A percentile compares a stretch with the other conserved stretches of the same genome.
phyloP scores from a whole-genome alignment of 257 asterid species.

The Cynanchum wilfordii region DNA sequence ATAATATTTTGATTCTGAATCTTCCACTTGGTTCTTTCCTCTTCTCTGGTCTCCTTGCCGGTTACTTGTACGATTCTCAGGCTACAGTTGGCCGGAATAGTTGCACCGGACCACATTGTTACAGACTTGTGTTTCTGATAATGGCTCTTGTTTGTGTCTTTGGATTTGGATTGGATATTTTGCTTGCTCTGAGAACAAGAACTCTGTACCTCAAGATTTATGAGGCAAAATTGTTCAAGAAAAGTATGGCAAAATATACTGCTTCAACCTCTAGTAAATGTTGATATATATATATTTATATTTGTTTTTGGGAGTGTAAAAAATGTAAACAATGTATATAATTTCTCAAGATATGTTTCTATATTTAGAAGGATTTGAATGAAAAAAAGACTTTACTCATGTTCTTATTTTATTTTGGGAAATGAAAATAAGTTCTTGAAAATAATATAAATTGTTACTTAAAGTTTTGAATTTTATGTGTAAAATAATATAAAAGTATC shows the following conservation, averaged over 20 bases:
- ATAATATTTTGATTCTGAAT: constrained; percentile 23
- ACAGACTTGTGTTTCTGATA: constrained; percentile 19
- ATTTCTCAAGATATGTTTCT: too few relatives aligned
- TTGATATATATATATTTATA: not conserved
- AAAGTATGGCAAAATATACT: not conserved
- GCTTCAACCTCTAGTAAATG: constrained; percentile 2
- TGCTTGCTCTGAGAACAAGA: constrained; percentile 20
- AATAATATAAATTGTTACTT: too few relatives aligned
- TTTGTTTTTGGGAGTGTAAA: not conserved
- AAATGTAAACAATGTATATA: too few relatives aligned
- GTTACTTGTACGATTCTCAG: constrained; percentile 24
- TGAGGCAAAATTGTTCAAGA: constrained; percentile 7
- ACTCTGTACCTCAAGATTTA: constrained; percentile 17
- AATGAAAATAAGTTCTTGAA: too few relatives aligned
- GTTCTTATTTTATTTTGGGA: too few relatives aligned
- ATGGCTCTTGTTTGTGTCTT: constrained; percentile 19
- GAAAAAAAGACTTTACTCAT: too few relatives aligned
- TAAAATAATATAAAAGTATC: too few relatives aligned
- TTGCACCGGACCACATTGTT: constrained; percentile 23
- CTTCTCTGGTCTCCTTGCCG: constrained; percentile 29
- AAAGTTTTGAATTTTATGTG: too few relatives aligned
- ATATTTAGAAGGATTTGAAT: too few relatives aligned
- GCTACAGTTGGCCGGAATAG: constrained; percentile 17
- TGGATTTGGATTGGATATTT: constrained; percentile 19
- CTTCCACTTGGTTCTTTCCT: constrained; percentile 30